These are phyloP conservation scores for Fraxinus xanthoxyloides DNA, from an alignment of 305 asterid species.

Conservation along the genomic window DNA sequence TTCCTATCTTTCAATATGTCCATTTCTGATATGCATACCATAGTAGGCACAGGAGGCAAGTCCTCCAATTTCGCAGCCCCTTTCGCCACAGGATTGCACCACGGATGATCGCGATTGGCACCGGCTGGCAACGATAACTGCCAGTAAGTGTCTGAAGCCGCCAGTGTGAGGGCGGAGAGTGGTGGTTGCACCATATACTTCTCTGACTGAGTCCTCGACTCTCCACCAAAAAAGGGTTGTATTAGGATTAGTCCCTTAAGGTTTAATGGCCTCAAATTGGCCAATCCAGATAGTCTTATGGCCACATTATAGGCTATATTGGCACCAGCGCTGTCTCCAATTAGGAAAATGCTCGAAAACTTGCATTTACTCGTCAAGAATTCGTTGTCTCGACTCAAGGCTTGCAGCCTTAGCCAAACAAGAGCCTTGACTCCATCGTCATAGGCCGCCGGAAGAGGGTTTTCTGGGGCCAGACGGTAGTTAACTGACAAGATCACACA, in stretches of 20 bases:
- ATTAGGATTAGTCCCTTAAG: conserved; percentile 58
- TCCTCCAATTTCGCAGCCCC: conserved; percentile 24
- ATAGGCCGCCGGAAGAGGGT: conserved; percentile 76
- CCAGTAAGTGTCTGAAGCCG: conserved; percentile 74
- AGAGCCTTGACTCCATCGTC: conserved; percentile 64
- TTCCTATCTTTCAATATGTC: conserved; percentile 76
- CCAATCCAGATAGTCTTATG: conserved; percentile 5
- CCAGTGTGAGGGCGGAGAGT: conserved; percentile 56
- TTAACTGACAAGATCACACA: conserved; percentile 64
- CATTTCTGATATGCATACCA: conserved; percentile 70
- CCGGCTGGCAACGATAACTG: conserved; percentile 63
- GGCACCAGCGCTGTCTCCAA: conserved; percentile 84
- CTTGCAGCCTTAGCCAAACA: conserved; percentile 49
- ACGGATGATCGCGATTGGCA: conserved; percentile 65
- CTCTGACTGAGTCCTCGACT: conserved; percentile 67
- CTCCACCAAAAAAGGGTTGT: conserved; percentile 87
- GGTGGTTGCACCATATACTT: conserved; percentile 38
- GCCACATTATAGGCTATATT: conserved; percentile 63
- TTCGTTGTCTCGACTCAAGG: conserved; percentile 10
- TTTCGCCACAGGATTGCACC: conserved; percentile 57
- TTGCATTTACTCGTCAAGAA: conserved; percentile 49
- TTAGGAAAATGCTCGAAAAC: conserved; percentile 40
- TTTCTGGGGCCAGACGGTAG: conserved; percentile 77
- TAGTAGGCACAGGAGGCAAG: conserved; percentile 24
- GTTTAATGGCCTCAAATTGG: conserved; percentile 13